Percentiles rank a stretch among this genome's conserved stretches.
Conservation (phyloP, 2,329 filamentous ascomycete genomes). For the Fusarium caatingaense region DNA sequence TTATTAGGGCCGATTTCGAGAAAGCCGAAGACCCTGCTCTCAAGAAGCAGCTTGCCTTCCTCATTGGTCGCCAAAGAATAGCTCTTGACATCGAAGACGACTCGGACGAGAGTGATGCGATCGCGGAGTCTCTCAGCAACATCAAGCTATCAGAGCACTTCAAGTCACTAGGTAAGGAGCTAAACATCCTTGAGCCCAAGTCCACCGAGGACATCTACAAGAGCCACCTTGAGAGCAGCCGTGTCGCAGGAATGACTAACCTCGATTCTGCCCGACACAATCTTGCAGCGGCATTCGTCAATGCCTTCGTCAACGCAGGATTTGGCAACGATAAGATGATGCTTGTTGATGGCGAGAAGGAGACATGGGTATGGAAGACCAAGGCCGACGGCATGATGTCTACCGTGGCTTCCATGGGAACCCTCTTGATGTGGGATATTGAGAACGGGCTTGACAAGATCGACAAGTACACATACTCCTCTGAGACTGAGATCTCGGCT, state of each 20-base stretch:
- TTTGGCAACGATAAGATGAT: constrained; percentile 98
- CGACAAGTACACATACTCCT: constrained; percentile 89
- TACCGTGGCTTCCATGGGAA: constrained; percentile 92
- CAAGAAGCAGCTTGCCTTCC: constrained; percentile 93
- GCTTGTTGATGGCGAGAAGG: constrained; percentile 88
- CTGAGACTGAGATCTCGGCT: constrained; percentile 84
- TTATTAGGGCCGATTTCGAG: constrained; percentile 86
- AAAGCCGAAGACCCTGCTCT: constrained; percentile 83
- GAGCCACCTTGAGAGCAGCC: constrained; percentile 94
- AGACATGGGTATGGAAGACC: constrained; percentile 98
- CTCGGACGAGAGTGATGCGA: constrained; percentile 75
- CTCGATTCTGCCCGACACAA: constrained; percentile 97
- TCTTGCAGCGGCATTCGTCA: constrained; percentile 94
- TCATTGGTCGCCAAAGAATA: constrained; percentile 92
- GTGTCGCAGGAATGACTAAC: constrained; percentile 92
- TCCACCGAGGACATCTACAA: constrained; percentile 99
- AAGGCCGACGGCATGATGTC: constrained; percentile 99
- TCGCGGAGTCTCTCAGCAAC: constrained; percentile 88
- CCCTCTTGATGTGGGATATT: constrained; percentile 92
- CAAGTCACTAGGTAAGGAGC: constrained; percentile 91
- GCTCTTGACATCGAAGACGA: constrained; percentile 77
- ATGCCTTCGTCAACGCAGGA: constrained; percentile 95
- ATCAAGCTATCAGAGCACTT: constrained; percentile 90
- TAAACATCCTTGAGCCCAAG: constrained; percentile 97
- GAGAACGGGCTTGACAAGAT: constrained; percentile 93